phyloP scores from a whole-genome alignment of 164 flowering plant genomes.

The Taxillus chinensis region DNA sequence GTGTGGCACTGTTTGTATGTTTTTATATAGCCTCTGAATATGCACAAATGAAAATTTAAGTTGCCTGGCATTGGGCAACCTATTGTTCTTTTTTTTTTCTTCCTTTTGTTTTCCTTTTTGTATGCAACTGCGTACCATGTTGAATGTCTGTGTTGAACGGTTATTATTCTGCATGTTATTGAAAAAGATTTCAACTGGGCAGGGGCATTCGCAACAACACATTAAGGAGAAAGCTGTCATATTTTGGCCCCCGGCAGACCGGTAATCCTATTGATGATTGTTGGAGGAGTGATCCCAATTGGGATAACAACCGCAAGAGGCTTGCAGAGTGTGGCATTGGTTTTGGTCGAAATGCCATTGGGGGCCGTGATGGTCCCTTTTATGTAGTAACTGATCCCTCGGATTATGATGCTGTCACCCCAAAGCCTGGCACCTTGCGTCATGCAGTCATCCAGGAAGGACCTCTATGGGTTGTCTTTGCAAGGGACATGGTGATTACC shows the following conservation, averaged over 20 bases:
- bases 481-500: conserved; percentile 33
- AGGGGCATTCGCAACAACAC: conserved; percentile 29
- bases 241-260: conserved; percentile 53
- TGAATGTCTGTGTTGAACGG: no score
- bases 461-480: conserved; percentile 60
- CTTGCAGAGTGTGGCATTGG: conserved; percentile 96
- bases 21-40: no score
- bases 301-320: conserved; percentile 77
- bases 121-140: no score
- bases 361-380: conserved; percentile 87
- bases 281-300: conserved; percentile 73
- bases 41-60: no score
- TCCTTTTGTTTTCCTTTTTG: no score
- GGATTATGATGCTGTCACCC: conserved; percentile 82
- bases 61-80: no score
- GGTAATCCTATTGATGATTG: conserved; percentile 92
- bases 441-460: conserved; percentile 85
- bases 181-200: conserved; percentile 36
- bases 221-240: conserved; percentile 67
- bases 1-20: no score
- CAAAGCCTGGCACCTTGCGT: conserved; percentile 78
- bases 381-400: conserved; percentile 78
- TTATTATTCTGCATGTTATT: not conserved
- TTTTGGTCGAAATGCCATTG: conserved; percentile 86
- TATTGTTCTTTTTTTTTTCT: no score